Conservation (phyloP, 805 yeast species). For the Lachancea sp. region DNA sequence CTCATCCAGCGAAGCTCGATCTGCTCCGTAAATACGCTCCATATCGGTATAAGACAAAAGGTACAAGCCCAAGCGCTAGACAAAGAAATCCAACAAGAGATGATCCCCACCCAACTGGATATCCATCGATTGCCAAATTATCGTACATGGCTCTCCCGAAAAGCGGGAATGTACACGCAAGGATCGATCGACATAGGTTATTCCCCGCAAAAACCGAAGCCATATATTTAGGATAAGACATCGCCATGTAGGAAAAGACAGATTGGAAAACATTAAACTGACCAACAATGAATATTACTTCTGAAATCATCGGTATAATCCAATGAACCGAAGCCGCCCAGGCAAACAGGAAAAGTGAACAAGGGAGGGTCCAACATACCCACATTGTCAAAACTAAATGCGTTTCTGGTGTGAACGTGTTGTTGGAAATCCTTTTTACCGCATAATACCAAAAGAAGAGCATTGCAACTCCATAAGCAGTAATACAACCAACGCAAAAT, state of each 20-base stretch:
- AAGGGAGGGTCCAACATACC: slow-evolving; percentile 39
- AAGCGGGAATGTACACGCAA: slow-evolving; percentile 57
- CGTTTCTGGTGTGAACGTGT: slow-evolving; percentile 36
- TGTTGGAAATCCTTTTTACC: slow-evolving; percentile 23
- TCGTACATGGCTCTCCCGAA: slow-evolving; percentile 56
- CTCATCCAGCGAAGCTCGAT: slow-evolving; percentile 33
- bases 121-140: slow-evolving; percentile 42
- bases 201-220: slow-evolving; percentile 59
- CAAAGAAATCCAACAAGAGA: slow-evolving; percentile 43
- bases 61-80: slow-evolving; percentile 40
- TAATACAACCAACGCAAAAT: slow-evolving; percentile 39
- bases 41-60: slow-evolving; percentile 39
- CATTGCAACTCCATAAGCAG: slow-evolving; percentile 35
- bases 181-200: slow-evolving; percentile 42
- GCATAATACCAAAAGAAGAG: slow-evolving; percentile 24
- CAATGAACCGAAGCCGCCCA: slow-evolving; percentile 48
- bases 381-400: slow-evolving; percentile 37
- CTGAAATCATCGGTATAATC: slow-evolving; percentile 44
- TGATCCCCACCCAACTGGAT: slow-evolving; percentile 56
- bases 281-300: slow-evolving; percentile 36
- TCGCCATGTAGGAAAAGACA: slow-evolving; percentile 43
- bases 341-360: slow-evolving; percentile 42
- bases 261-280: slow-evolving; percentile 46
- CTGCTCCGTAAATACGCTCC: slow-evolving; percentile 43
- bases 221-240: slow-evolving; percentile 42